A percentile compares a stretch with the other conserved stretches of the same genome.
Evolutionary conservation across 768 basidiomycete genomes (phyloP).

Genomic region (Steccherinum ochraceum): DNA sequence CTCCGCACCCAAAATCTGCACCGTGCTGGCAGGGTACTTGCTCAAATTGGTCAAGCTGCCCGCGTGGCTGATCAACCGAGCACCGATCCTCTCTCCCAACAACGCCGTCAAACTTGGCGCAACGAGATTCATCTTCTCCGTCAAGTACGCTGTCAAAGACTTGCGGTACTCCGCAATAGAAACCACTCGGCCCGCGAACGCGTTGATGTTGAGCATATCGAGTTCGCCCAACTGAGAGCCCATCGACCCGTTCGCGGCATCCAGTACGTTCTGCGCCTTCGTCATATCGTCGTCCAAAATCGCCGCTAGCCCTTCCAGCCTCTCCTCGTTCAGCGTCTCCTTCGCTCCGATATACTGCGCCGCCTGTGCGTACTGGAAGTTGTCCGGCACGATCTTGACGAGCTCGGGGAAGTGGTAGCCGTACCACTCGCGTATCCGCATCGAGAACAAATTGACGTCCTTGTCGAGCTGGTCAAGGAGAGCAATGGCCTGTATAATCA

Average conservation of each 20-base stretch:
- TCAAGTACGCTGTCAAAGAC: constrained; percentile 76
- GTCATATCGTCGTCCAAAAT: constrained; percentile 81
- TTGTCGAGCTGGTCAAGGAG: constrained; percentile 98
- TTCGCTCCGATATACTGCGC: constrained; percentile 89
- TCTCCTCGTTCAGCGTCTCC: constrained; percentile 70
- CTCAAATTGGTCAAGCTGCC: constrained; percentile 94
- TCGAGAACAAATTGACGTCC: constrained; percentile 97
- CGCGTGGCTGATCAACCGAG: constrained; percentile 90
- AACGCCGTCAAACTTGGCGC: constrained; percentile 90
- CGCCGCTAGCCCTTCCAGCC: constrained; percentile 69
- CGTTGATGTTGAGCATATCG: constrained; percentile 92
- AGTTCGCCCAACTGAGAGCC: constrained; percentile 86
- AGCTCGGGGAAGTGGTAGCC: constrained; percentile 99
- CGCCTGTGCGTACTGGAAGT: constrained; percentile 85
- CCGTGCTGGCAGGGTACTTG: constrained; percentile 98
- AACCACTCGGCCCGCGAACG: constrained; percentile 86
- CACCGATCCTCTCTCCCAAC: constrained; percentile 88
- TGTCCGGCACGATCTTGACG: constrained; percentile 87
- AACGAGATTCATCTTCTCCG: constrained; percentile 97
- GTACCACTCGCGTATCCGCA: constrained; percentile 99
- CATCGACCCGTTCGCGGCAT: constrained; percentile 93
- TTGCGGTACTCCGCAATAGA: constrained; percentile 93
- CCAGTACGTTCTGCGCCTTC: constrained; percentile 88
- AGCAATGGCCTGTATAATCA: constrained; percentile 99
- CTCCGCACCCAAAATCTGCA: constrained; percentile 96